Base-by-base conservation (phyloP, 345 rosid genomes). In the Clausena lansium region DNA sequence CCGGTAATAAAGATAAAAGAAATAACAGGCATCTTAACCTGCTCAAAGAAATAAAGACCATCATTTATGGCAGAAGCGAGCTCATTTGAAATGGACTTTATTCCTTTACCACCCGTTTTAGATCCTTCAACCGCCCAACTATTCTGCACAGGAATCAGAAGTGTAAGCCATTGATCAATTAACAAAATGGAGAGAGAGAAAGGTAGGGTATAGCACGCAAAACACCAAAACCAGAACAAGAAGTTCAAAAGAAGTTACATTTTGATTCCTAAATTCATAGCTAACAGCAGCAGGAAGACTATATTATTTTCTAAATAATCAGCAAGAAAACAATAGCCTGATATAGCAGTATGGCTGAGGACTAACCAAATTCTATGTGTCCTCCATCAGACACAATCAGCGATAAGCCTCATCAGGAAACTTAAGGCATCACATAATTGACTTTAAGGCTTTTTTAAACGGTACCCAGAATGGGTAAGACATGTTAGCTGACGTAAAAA, bases 21-120 rank as follows among this genome's bases (percentile, higher is more conserved):
- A n/a, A 67, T 17, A 78, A 57, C 33, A 68, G 71, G 22, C 66
- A 70, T 24, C 62, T 73, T 30, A 74, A 96, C 99, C 97, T 96
- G 98, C 83, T 96, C 99, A 81, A 83, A 96, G 86, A 85, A 96
- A 85, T 87, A 89, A 77, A 96, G 97, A 71, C 99, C 99, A 66
- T 94, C 99, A 80, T 94, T 91, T 81, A 92, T 96, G 70, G 93
- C 81, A 76, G 90, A 86, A 78, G 97, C 99, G 80, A 89, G 89
- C 85, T 96, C 98, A 67, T 81, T 86, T 20, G 99, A 86, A 32
- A 95, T 85, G 65, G 87, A 75, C 62, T 88, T 81, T 45, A 92
- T 85, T 80, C 80, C 87, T 54, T 88, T 83, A 60, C 81, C 84
- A 61, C 80, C 83, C 36, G 60, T 69, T 78, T 81, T 82, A 78